Evolutionary conservation across 306 rosid species (phyloP), one percentile per base, ranked within the genome.

Genomic region (Medicago arabica): DNA sequence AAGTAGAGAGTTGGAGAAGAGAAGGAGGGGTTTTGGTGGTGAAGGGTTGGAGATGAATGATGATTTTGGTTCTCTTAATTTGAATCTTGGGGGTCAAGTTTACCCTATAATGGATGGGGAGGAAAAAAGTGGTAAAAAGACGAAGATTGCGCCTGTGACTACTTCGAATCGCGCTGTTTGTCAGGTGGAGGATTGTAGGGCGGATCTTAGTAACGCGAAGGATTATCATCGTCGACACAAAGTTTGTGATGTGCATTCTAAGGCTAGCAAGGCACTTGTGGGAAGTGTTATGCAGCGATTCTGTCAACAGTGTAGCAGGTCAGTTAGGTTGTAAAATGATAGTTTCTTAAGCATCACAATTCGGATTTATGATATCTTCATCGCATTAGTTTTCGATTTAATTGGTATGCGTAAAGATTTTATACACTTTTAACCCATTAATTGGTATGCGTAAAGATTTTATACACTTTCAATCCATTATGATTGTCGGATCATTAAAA

Each of bases 261-360:
- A 92, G 85, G 93, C 96, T 18, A 85, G 74, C 78, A 81, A 79
- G 67, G 98, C 98, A 5, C 85, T 78, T 21, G 98, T 94, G 31
- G 97, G 93, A 36, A 90, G 73, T 78, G 87, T 87, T 71, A 67
- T 94, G 98, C 97, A 94, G 84, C 82, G 98, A 58, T 94, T 94
- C 74, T 94, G 98, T 84, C 98, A 94, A 50, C 98, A 94, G 85
- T 94, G 98, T 77, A 94, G 98, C 91, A 90, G 98, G 98, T 94
- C 69, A 83, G 89, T 83, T 79, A 64, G 74, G 44, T 85, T 80
- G 14, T 71, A 16, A 74, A 65, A 49, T 75, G 6, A 15, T 59
- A n/a, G 15, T 69, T 80, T 60, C 62, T 69, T 62, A 17, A 44
- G 17, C 61, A 53, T 36, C 62, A 72, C 9, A 38, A 72, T 62